These are phyloP conservation scores for Corymbia citriodora DNA, from an alignment of 441 rosid species.

Conservation along the genomic window DNA sequence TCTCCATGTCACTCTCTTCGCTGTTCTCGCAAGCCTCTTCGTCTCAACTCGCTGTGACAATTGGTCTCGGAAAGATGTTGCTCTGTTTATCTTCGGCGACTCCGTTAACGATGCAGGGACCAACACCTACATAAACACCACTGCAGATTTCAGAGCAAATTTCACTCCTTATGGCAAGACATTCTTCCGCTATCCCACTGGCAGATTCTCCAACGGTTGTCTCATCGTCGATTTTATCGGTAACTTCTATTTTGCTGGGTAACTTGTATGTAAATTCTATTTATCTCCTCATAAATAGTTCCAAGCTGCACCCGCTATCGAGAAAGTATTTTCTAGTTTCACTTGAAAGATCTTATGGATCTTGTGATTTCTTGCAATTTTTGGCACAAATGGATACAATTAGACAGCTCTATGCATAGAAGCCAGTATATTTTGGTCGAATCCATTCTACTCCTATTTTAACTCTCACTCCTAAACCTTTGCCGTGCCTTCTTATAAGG, in stretches of 20 bases:
- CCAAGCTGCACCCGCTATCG: too few species aligned
- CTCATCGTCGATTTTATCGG: conserved; percentile 42
- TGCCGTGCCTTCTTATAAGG: too few species aligned
- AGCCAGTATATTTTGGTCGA: too few species aligned
- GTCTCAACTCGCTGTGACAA: background rate
- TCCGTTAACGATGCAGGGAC: conserved; percentile 30
- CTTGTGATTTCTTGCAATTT: background rate
- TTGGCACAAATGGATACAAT: background rate
- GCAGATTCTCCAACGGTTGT: conserved; percentile 38
- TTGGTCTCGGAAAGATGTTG: background rate
- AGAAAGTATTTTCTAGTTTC: background rate
- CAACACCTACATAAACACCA: conserved; percentile 22
- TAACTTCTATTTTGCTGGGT: background rate
- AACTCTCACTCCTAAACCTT: too few species aligned
- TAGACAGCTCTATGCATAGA: too few species aligned
- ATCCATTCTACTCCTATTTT: too few species aligned
- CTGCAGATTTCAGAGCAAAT: conserved; percentile 4
- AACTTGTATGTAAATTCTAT: background rate
- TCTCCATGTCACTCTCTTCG: background rate
- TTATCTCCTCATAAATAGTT: background rate
- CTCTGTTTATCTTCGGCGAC: conserved; percentile 31
- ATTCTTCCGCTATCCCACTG: conserved; percentile 25
- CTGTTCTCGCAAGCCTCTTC: background rate
- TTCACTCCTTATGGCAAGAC: conserved; percentile 26
- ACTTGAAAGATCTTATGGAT: background rate